Percentiles rank a stretch among this genome's conserved stretches.
These are phyloP conservation scores for Talaromyces sp. DNA, from an alignment of 2,329 filamentous ascomycete species.

Conservation along the genomic window DNA sequence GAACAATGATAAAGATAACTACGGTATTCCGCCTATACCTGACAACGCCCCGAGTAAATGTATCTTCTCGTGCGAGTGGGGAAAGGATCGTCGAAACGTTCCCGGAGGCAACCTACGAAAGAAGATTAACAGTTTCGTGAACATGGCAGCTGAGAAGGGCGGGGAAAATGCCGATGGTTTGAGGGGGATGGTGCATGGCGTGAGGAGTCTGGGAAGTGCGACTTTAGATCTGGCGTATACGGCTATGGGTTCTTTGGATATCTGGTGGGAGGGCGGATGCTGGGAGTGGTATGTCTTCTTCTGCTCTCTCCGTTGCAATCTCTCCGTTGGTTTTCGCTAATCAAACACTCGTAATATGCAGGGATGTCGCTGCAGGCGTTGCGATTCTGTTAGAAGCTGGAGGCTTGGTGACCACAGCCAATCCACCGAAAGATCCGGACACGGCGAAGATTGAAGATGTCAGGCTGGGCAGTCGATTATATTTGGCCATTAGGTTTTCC, in stretches of 20 bases:
- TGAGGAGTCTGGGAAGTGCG: conserved; percentile 69
- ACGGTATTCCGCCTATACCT: conserved; percentile 58
- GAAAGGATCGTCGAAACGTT: conserved; percentile 67
- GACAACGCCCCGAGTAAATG: conserved; percentile 62
- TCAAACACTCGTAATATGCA: background rate
- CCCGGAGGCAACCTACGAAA: conserved; percentile 65
- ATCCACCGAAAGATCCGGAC: conserved; percentile 60
- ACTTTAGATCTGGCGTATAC: conserved; percentile 72
- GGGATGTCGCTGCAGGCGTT: conserved; percentile 72
- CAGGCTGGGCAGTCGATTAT: conserved; percentile 64
- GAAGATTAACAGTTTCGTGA: conserved; percentile 72
- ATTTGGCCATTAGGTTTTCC: conserved; percentile 63
- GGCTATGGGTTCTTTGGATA: conserved; percentile 72
- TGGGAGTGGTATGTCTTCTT: conserved; percentile 65
- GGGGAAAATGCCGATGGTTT: conserved; percentile 55
- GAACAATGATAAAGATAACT: background rate
- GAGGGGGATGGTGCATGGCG: conserved; percentile 75
- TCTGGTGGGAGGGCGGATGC: conserved; percentile 80
- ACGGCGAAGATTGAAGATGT: conserved; percentile 59
- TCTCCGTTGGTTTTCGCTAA: background rate
- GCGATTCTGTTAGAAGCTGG: conserved; percentile 71
- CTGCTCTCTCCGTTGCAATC: too few relatives aligned
- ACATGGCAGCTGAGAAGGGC: conserved; percentile 66
- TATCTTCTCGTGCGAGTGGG: conserved; percentile 74
- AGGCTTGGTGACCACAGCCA: conserved; percentile 69